Conservation (phyloP, 176 grass and related monocot genomes). For the Avena sativa region DNA sequence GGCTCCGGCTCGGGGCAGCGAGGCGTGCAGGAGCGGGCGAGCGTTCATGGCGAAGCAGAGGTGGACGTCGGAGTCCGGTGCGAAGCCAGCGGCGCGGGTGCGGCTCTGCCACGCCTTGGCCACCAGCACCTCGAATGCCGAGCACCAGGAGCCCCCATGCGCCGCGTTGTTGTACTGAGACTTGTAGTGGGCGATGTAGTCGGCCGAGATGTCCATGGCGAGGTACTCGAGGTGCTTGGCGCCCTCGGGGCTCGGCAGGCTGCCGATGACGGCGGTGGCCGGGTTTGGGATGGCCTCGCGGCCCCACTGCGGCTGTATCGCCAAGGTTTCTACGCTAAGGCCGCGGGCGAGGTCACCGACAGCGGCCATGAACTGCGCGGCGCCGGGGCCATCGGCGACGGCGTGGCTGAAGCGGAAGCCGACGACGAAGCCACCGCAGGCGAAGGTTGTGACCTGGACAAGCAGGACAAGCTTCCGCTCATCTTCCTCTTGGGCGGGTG, state of each 20-base stretch:
- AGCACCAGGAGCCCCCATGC: slow-evolving; percentile 46
- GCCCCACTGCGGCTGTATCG: slow-evolving; percentile 59
- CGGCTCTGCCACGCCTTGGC: slow-evolving; percentile 86
- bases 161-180: slow-evolving; percentile 50
- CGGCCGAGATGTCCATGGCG: slow-evolving; percentile 73
- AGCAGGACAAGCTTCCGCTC: slow-evolving; percentile 66
- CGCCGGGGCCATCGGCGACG: slow-evolving; percentile 71
- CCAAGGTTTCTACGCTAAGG: neutral
- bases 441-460: slow-evolving; percentile 87
- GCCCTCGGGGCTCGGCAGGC: slow-evolving; percentile 48
- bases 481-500: slow-evolving; percentile 24
- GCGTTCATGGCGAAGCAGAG: slow-evolving; percentile 89
- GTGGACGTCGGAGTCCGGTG: slow-evolving; percentile 51
- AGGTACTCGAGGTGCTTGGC: slow-evolving; percentile 65
- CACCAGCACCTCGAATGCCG: slow-evolving; percentile 85
- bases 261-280: slow-evolving; percentile 29
- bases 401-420: slow-evolving; percentile 71
- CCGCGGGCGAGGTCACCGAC: slow-evolving; percentile 52
- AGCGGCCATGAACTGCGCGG: slow-evolving; percentile 76
- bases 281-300: slow-evolving; percentile 69
- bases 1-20: slow-evolving; percentile 42
- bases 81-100: slow-evolving; percentile 62
- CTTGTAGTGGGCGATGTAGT: slow-evolving; percentile 83
- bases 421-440: slow-evolving; percentile 41
- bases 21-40: slow-evolving; percentile 55